These are phyloP conservation scores for Sporothrix mexicana DNA, from an alignment of 2,329 filamentous ascomycete genomes.

Conservation along the genomic window DNA sequence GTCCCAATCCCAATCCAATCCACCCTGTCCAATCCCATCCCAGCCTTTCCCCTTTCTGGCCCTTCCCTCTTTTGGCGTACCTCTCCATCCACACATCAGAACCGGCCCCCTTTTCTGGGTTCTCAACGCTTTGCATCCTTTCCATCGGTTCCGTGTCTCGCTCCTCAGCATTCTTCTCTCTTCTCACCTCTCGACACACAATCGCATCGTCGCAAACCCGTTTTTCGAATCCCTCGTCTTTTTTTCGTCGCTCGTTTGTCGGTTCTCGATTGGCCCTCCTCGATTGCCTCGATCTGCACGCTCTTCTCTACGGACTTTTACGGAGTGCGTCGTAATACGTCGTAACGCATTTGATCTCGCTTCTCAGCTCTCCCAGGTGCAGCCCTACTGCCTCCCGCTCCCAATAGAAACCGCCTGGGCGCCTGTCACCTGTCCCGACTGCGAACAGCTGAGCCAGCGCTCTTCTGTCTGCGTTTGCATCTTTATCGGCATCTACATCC, in stretches of 20 bases:
- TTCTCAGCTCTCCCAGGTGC: constrained; percentile 18
- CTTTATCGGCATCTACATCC: not conserved
- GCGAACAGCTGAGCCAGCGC: constrained; percentile 26
- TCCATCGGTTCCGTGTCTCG: constrained; percentile 25
- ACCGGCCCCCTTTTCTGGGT: constrained; percentile 31
- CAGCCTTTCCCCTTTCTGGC: constrained; percentile 30
- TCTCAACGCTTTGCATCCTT: constrained; percentile 25
- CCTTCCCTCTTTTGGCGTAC: constrained; percentile 27
- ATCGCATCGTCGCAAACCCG: constrained; percentile 19
- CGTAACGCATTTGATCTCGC: constrained; percentile 18
- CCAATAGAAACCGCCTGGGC: not conserved
- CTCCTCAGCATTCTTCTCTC: constrained; percentile 13
- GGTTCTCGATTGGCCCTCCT: not conserved
- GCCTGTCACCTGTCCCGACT: not conserved
- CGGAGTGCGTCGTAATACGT: constrained; percentile 22
- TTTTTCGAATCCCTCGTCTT: constrained; percentile 4
- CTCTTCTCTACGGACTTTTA: constrained; percentile 20
- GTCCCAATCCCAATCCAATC: not conserved
- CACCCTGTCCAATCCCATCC: constrained; percentile 26
- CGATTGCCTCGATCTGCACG: not conserved
- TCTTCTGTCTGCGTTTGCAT: not conserved
- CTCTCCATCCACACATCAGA: constrained; percentile 26
- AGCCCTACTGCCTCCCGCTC: not conserved
- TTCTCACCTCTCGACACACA: constrained; percentile 5
- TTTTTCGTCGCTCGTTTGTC: constrained; percentile 8